A percentile compares a stretch with the other conserved stretches of the same genome.
Evolutionary conservation across 768 basidiomycete species (phyloP).

Genomic region (Kwoniella sp.): DNA sequence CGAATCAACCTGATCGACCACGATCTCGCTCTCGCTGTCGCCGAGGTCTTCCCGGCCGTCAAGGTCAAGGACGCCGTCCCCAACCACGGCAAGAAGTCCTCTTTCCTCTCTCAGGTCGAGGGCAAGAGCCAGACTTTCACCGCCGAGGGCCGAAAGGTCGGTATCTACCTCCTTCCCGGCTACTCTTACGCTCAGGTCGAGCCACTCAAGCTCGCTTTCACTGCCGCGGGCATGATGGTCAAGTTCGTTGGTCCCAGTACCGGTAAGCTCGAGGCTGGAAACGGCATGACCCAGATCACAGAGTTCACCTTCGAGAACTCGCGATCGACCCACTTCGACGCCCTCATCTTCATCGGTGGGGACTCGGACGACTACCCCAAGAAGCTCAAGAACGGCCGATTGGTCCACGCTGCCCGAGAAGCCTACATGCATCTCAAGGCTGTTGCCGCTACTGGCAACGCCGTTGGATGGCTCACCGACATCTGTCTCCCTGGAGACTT

Average conservation of each 20-base stretch:
- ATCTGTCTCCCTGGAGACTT: conserved; percentile 57
- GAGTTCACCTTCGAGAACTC: conserved; percentile 65
- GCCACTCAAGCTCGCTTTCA: conserved; percentile 64
- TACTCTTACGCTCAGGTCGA: conserved; percentile 68
- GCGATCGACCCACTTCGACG: conserved; percentile 82
- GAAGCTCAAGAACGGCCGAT: conserved; percentile 68
- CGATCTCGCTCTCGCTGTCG: conserved; percentile 71
- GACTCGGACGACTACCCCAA: conserved; percentile 61
- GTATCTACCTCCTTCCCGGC: conserved; percentile 74
- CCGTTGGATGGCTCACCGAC: conserved; percentile 56
- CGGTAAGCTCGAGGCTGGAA: conserved; percentile 62
- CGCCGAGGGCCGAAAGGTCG: conserved; percentile 66
- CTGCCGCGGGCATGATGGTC: conserved; percentile 62
- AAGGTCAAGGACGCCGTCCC: conserved; percentile 62
- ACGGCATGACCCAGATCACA: conserved; percentile 58
- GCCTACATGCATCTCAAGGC: conserved; percentile 84
- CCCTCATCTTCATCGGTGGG: conserved; percentile 76
- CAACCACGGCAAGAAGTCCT: conserved; percentile 66
- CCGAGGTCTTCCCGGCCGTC: conserved; percentile 66
- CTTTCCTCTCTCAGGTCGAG: conserved; percentile 64
- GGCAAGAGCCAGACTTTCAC: conserved; percentile 58
- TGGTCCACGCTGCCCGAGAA: conserved; percentile 80
- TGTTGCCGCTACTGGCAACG: conserved; percentile 71
- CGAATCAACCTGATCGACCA: conserved; percentile 73
- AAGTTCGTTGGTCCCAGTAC: conserved; percentile 62